phyloP scores from a whole-genome alignment of 2,329 filamentous ascomycete species.

The Aspergillus persii region DNA sequence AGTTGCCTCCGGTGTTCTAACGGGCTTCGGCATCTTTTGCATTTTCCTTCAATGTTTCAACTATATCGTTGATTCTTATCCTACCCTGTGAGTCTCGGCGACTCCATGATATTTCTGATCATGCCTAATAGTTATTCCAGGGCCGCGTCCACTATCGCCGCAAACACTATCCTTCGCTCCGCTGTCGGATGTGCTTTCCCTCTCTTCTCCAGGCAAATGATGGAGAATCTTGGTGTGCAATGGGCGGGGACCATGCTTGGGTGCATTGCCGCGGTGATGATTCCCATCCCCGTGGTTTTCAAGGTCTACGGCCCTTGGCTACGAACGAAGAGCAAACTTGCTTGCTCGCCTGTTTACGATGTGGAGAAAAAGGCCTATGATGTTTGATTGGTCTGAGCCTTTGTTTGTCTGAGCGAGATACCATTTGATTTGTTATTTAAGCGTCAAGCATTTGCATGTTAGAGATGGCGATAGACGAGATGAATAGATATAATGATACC shows the following conservation, averaged over 20 bases:
- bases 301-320: constrained; percentile 31
- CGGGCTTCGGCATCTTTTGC: constrained; percentile 32
- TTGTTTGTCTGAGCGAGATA: constrained; percentile 4
- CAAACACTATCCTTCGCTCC: constrained; percentile 42
- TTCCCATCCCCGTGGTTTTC: constrained; percentile 38
- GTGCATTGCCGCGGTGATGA: constrained; percentile 33
- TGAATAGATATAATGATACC: neutral
- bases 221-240: constrained; percentile 36
- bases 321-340: constrained; percentile 27
- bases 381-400: neutral
- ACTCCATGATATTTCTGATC: neutral
- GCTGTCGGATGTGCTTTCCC: constrained; percentile 38
- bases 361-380: constrained; percentile 10
- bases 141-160: constrained; percentile 40
- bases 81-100: constrained; percentile 35
- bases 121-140: constrained; percentile 16
- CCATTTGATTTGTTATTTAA: constrained; percentile 2
- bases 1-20: constrained; percentile 28
- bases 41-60: constrained; percentile 38
- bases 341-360: constrained; percentile 14
- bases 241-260: constrained; percentile 41
- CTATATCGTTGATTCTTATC: constrained; percentile 42
- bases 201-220: constrained; percentile 41
- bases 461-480: neutral
- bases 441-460: neutral